A percentile compares a stretch with the other conserved stretches of the same genome.
Conservation (phyloP, 1,284 basidiomycete species). For the Fomes fomentarius region DNA sequence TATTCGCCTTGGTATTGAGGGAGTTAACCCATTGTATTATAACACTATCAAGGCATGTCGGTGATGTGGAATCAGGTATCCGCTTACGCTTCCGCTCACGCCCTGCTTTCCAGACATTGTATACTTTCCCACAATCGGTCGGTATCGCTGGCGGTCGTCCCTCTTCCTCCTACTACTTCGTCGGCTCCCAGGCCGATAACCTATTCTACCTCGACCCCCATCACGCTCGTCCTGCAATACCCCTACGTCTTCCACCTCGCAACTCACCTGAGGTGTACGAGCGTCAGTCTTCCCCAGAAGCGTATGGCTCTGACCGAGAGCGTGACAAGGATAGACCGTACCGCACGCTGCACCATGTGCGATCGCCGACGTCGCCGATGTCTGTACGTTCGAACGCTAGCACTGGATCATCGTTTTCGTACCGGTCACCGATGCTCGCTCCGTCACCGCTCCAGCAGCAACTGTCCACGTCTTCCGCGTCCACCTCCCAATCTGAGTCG, state of each 20-base stretch:
- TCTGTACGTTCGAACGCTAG: constrained; percentile 46
- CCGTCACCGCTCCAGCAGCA: constrained; percentile 66
- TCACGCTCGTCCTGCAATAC: constrained; percentile 82
- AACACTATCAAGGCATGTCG: constrained; percentile 90
- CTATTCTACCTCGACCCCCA: constrained; percentile 98
- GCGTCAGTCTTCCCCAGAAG: constrained; percentile 33
- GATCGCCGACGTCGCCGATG: constrained; percentile 55
- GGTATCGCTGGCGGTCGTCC: constrained; percentile 97
- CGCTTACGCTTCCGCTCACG: constrained; percentile 5
- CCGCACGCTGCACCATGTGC: constrained; percentile 37
- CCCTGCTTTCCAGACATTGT: constrained; percentile 65
- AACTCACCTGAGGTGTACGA: constrained; percentile 14
- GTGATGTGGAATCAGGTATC: too few species aligned
- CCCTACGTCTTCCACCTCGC: constrained; percentile 61
- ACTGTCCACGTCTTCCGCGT: constrained; percentile 50
- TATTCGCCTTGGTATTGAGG: constrained; percentile 86
- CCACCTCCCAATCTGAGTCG: constrained; percentile 31
- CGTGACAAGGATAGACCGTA: constrained; percentile 29
- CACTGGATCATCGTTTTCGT: constrained; percentile 55
- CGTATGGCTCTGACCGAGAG: constrained; percentile 28
- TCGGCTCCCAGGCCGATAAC: constrained; percentile 87
- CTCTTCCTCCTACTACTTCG: constrained; percentile 96
- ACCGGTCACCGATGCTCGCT: constrained; percentile 52
- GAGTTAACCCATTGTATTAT: constrained; percentile 95
- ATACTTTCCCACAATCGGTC: constrained; percentile 93